Percentiles rank a stretch among this genome's conserved stretches.
phyloP scores from a whole-genome alignment of 495 filamentous ascomycete species.

The Trypethelium eluteriae region DNA sequence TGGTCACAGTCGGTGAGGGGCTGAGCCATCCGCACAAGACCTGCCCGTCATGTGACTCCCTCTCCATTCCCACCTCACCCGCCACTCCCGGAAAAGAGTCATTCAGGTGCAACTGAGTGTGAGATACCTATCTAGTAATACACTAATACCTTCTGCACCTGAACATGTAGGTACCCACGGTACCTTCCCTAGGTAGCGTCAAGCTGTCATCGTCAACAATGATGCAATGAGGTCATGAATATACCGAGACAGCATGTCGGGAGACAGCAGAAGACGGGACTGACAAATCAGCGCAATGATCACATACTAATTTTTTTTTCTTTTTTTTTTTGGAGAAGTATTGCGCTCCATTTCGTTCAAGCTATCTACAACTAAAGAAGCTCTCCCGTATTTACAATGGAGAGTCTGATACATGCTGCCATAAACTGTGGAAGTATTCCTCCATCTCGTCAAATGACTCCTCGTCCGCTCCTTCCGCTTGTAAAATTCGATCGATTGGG shows the following conservation, averaged over 20 bases:
- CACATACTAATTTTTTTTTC: too few species aligned
- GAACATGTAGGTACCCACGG: background rate
- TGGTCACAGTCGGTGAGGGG: slow-evolving; percentile 12
- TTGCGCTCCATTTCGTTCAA: too few species aligned
- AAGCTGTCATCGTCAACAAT: too few species aligned
- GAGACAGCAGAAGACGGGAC: too few species aligned
- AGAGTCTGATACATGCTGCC: background rate
- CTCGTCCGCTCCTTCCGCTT: background rate
- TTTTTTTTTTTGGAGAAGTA: too few species aligned
- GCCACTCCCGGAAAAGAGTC: too few species aligned
- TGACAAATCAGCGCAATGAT: too few species aligned
- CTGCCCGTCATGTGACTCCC: slow-evolving; percentile 7
- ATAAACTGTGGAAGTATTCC: background rate
- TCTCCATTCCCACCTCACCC: background rate
- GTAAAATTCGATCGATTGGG: background rate
- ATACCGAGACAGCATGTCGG: too few species aligned
- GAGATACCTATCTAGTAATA: background rate
- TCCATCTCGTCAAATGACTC: background rate
- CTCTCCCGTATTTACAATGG: background rate
- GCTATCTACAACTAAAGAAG: too few species aligned
- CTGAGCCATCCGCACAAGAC: background rate
- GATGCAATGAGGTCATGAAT: too few species aligned
- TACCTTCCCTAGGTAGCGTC: background rate
- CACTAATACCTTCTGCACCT: background rate
- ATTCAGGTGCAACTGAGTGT: background rate